These are phyloP conservation scores for Epichloe elymi DNA, from an alignment of 2,329 filamentous ascomycete species.

Conservation along the genomic window DNA sequence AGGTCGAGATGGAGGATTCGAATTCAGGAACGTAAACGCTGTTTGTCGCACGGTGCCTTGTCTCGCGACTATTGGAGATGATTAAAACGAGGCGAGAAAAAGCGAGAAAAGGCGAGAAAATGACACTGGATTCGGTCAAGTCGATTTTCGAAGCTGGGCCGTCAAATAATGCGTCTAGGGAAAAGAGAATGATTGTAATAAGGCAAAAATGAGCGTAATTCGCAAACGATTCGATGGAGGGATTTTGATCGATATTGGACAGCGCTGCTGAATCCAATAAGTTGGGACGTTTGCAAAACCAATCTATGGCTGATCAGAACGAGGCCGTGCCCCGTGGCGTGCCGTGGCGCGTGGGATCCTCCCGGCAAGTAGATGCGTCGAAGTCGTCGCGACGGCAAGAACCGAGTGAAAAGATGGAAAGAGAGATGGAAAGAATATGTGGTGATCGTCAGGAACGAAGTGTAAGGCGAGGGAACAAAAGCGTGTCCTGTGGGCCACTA, in stretches of 20 bases:
- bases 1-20: not conserved
- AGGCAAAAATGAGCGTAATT: conserved; percentile 6
- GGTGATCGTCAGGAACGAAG: conserved; percentile 8
- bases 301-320: conserved; percentile 9
- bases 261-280: conserved; percentile 39
- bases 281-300: conserved; percentile 9
- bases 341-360: conserved; percentile 3
- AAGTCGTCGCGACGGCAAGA: conserved; percentile 1
- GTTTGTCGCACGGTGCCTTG: not conserved
- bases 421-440: not conserved
- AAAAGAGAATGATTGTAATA: not conserved
- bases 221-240: conserved; percentile 5
- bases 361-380: conserved; percentile 4
- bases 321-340: not conserved
- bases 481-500: conserved; percentile 6
- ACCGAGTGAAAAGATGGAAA: not conserved
- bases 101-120: not conserved
- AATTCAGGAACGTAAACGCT: not conserved
- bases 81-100: not conserved
- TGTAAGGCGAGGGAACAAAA: conserved; percentile 2
- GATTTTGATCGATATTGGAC: conserved; percentile 21
- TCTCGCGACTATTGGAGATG: not conserved
- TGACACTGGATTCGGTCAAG: not conserved
- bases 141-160: not conserved
- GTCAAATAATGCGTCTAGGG: not conserved